These are phyloP conservation scores for Carex parvula DNA, from an alignment of 176 grass and related monocot species.

Conservation along the genomic window DNA sequence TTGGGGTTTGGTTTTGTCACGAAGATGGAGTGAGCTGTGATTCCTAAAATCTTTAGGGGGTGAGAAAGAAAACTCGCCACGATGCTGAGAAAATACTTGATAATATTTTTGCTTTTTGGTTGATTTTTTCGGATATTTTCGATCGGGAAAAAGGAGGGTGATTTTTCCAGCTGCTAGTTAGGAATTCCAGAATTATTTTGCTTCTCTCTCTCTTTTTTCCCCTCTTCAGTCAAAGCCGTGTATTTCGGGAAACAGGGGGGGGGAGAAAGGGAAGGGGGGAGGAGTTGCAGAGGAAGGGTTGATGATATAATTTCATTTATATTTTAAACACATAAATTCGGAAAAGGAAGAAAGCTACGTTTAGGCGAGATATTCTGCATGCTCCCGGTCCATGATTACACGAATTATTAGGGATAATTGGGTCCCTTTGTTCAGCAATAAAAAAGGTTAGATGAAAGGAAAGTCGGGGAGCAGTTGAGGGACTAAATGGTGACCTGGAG, in stretches of 20 bases:
- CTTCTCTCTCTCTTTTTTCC: neutral
- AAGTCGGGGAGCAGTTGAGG: neutral
- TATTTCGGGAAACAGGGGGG: conserved; percentile 16
- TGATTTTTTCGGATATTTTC: conserved; percentile 13
- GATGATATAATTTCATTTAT: neutral
- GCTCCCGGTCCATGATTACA: neutral
- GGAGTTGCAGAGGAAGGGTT: neutral
- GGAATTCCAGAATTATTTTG: neutral
- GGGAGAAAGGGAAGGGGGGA: neutral
- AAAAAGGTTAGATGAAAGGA: neutral
- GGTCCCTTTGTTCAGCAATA: neutral
- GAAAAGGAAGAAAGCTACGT: neutral
- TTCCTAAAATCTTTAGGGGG: neutral
- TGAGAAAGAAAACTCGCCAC: neutral
- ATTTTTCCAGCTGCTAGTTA: conserved; percentile 16
- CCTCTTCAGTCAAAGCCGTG: conserved; percentile 15
- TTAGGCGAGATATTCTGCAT: neutral
- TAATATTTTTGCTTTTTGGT: neutral
- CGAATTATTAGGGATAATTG: neutral
- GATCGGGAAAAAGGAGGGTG: neutral
- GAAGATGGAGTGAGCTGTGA: neutral
- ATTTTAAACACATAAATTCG: neutral
- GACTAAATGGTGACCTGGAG: neutral
- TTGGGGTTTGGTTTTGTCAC: conserved; percentile 28
- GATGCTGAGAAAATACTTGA: neutral